Base-by-base conservation (phyloP, 192 early-diverging fungal genomes). In the Chytriomyces sp. region DNA sequence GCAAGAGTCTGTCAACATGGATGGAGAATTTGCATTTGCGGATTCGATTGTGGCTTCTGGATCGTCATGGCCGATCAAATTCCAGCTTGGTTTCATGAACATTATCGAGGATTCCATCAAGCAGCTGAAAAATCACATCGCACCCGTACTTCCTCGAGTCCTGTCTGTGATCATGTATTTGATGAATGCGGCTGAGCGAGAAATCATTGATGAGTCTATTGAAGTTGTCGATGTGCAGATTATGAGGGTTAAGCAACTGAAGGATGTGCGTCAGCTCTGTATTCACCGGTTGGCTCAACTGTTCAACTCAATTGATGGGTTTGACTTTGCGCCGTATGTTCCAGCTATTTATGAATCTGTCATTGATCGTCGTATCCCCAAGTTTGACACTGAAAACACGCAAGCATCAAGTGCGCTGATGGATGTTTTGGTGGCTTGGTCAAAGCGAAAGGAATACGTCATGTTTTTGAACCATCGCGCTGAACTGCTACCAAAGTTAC, bases 321-420 rank as follows among this genome's bases (percentile, higher is more conserved):
- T 95, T 76, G 87, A 94, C 77, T 98, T 95, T 81, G 45, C 66
- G 2, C 88, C 92, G 6, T 96, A 93, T 72, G 80, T 97, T 16
- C 82, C 86, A 11, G 87, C 87, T 50, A 92, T 99, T 79, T 98
- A 90, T 70, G 69, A 83, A 16, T 81, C 87, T 0, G 91, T 91
- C 50, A 87, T 99, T 28, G 81, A 88, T 53, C 83, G 89, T 11
- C 89, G 94, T 26, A 79, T 99, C 16, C 81, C 87, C 28, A 88
- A 82, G 16, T 86, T 98, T 24, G 86, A 84, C 43, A 77, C 77
- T 18, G 98, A 99, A 79, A 95, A 94, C 78, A 95, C 95, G 5
- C 96, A 98, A 80, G 88, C 91, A 50, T 89, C 94, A 4, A 94
- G 93, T 1, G 85, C 91, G 0, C 80, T 97, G 26, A 83, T 97